Percentiles rank a stretch among this genome's conserved stretches.
Conservation (phyloP, 176 grass and related monocot species). For the Themeda triandra region DNA sequence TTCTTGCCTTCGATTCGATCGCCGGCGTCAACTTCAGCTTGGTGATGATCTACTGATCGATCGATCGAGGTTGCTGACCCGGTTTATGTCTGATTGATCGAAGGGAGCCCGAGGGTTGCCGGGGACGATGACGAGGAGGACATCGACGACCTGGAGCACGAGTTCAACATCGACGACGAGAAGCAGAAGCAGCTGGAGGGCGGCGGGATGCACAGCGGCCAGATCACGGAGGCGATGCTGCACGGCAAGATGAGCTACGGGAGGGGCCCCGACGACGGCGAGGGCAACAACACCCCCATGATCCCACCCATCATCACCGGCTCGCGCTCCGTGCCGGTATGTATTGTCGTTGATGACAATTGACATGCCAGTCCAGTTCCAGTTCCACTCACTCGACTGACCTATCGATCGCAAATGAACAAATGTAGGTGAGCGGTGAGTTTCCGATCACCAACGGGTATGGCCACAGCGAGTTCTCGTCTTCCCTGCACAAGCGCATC, state of each 20-base stretch:
- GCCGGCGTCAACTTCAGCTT: no score
- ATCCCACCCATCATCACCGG: slow-evolving; percentile 93
- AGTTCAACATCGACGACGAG: slow-evolving; percentile 88
- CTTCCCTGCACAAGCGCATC: slow-evolving; percentile 91
- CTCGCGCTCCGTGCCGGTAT: slow-evolving; percentile 73
- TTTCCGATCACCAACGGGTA: slow-evolving; percentile 52
- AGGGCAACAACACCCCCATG: slow-evolving; percentile 51
- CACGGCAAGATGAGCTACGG: slow-evolving; percentile 94
- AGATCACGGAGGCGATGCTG: slow-evolving; percentile 94
- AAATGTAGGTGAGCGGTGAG: slow-evolving; percentile 79
- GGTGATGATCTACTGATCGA: no score
- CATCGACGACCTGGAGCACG: slow-evolving; percentile 89
- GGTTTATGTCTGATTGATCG: not conserved
- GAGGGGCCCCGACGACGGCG: slow-evolving; percentile 61
- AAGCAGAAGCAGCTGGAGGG: slow-evolving; percentile 38
- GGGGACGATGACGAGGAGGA: slow-evolving; percentile 94
- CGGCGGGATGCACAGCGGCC: slow-evolving; percentile 37
- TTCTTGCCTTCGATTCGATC: not conserved
- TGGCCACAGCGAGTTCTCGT: slow-evolving; percentile 58
- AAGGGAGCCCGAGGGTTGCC: slow-evolving; percentile 75
- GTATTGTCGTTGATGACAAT: no score
- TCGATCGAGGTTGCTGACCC: no score
- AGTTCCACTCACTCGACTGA: not conserved
- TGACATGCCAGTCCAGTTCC: no score
- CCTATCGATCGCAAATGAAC: not conserved